phyloP scores from a whole-genome alignment of 2,329 filamentous ascomycete genomes.

The Fusarium solani-melongenae region DNA sequence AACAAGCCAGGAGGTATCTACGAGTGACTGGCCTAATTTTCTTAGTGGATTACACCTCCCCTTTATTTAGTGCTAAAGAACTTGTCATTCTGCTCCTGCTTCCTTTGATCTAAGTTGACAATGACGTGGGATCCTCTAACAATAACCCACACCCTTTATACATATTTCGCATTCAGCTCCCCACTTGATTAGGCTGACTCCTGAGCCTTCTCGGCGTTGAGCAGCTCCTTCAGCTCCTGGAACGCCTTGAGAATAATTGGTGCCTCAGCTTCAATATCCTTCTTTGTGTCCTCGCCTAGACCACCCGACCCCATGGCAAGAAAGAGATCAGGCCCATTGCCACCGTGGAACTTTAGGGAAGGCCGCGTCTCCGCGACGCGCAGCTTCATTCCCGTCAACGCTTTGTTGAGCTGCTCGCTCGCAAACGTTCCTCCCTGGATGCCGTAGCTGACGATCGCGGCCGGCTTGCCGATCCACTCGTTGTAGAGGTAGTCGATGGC shows the following conservation, averaged over 20 bases:
- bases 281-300: conserved; percentile 24
- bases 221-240: conserved; percentile 10
- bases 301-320: conserved; percentile 6
- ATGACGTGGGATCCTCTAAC: not conserved
- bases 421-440: conserved; percentile 16
- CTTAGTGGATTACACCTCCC: not conserved
- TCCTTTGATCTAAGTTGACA: not conserved
- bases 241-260: conserved; percentile 17
- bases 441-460: conserved; percentile 26
- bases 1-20: not conserved
- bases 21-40: not conserved
- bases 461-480: conserved; percentile 55
- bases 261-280: conserved; percentile 13
- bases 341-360: conserved; percentile 12
- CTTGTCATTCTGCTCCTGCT: not conserved
- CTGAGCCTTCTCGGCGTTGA: not conserved
- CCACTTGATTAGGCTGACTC: not conserved
- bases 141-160: not conserved
- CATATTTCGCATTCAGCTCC: not conserved
- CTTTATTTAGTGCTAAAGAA: not conserved
- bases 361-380: conserved; percentile 16
- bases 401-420: not conserved
- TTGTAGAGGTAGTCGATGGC: conserved; percentile 70
- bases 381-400: conserved; percentile 21
- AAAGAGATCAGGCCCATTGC: conserved; percentile 14